Conservation (phyloP, 352 stramenopile genomes). For the Globisporangium carolinianum region DNA sequence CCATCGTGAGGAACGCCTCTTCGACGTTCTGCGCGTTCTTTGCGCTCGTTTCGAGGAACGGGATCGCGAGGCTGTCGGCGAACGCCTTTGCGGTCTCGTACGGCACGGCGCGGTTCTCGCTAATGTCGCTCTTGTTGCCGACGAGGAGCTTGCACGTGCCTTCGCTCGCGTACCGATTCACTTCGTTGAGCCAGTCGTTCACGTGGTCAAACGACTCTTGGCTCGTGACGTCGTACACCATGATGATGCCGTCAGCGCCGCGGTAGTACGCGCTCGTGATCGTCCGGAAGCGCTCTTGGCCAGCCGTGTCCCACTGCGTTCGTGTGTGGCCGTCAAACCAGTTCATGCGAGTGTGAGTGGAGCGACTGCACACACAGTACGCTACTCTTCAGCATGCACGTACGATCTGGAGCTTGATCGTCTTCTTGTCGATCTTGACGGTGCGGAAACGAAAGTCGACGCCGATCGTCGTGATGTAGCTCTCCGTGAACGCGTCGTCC, state of each 20-base stretch:
- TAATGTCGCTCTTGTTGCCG: slow-evolving; percentile 99
- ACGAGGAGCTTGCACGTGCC: slow-evolving; percentile 99
- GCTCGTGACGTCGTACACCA: slow-evolving; percentile 99
- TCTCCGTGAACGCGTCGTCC: slow-evolving; percentile 98
- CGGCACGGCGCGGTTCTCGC: slow-evolving; percentile 93
- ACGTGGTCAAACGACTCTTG: slow-evolving; percentile 99
- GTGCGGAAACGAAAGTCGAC: slow-evolving; percentile 96
- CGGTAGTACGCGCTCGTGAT: slow-evolving; percentile 99
- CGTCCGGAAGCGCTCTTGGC: slow-evolving; percentile 97
- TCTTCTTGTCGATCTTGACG: slow-evolving; percentile 98
- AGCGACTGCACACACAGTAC: not conserved
- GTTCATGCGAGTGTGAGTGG: not conserved
- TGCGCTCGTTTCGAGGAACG: slow-evolving; percentile 98
- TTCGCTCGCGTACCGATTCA: slow-evolving; percentile 97
- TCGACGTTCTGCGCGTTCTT: slow-evolving; percentile 99
- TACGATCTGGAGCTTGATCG: slow-evolving; percentile 97
- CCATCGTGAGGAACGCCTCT: slow-evolving; percentile 99
- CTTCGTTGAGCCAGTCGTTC: slow-evolving; percentile 99
- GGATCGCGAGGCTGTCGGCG: slow-evolving; percentile 95
- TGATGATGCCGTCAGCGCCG: slow-evolving; percentile 96
- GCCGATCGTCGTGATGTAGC: slow-evolving; percentile 95
- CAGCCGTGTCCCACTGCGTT: slow-evolving; percentile 95
- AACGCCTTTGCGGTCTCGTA: slow-evolving; percentile 97
- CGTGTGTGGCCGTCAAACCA: not conserved
- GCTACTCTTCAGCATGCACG: slow-evolving; percentile 13